Evolutionary conservation across 2,329 filamentous ascomycete species (phyloP).

Genomic region (Diaporthe citrichinensis): DNA sequence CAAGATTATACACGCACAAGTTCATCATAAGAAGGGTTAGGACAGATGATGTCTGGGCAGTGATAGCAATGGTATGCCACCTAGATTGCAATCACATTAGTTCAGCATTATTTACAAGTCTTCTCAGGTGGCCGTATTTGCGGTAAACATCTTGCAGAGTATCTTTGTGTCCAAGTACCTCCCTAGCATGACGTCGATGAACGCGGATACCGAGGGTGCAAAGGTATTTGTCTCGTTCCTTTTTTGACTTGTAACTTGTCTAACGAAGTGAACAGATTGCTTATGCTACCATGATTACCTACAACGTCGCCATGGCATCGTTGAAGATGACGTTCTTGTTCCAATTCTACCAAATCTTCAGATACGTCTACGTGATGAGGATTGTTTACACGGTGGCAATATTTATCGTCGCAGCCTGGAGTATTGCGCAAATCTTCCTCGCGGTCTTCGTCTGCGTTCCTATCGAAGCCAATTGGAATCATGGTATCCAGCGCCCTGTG

Average conservation of each 20-base stretch:
- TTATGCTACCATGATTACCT: slow-evolving; percentile 1
- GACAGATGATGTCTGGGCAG: slow-evolving; percentile 13
- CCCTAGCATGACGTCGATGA: background rate
- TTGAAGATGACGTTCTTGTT: slow-evolving; percentile 23
- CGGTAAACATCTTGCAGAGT: slow-evolving; percentile 8
- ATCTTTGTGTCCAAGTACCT: background rate
- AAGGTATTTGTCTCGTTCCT: background rate
- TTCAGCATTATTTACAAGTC: background rate
- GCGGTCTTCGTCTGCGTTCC: slow-evolving; percentile 7
- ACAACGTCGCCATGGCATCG: slow-evolving; percentile 18
- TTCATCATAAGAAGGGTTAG: slow-evolving; percentile 8
- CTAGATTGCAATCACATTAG: background rate
- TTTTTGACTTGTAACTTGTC: background rate
- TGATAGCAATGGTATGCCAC: slow-evolving; percentile 8
- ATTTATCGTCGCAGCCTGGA: slow-evolving; percentile 1
- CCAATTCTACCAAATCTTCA: slow-evolving; percentile 6
- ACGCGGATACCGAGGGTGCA: background rate
- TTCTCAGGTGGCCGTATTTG: background rate
- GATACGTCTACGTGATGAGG: slow-evolving; percentile 1
- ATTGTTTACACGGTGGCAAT: background rate
- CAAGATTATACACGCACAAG: slow-evolving; percentile 7
- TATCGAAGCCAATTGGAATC: slow-evolving; percentile 17
- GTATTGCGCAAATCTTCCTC: slow-evolving; percentile 6
- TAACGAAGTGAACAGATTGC: slow-evolving; percentile 1
- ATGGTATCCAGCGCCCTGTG: background rate